These are phyloP conservation scores for Russula vinacea DNA, from an alignment of 768 basidiomycete species.

Conservation along the genomic window DNA sequence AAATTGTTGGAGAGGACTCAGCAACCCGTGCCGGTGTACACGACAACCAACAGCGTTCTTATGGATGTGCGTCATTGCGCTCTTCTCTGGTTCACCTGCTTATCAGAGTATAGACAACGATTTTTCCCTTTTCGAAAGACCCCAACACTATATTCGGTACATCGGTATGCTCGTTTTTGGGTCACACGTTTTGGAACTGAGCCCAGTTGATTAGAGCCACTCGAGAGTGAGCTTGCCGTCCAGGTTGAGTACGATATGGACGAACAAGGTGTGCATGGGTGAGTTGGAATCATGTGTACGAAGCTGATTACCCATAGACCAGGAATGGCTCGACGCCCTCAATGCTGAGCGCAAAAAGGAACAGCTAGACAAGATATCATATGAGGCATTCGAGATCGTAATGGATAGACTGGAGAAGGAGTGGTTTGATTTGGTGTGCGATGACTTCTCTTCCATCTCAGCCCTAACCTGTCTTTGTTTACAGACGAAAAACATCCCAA, in stretches of 20 bases:
- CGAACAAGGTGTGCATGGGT: conserved; percentile 70
- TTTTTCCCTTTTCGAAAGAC: conserved; percentile 66
- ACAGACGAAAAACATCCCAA: conserved; percentile 91
- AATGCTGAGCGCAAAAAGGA: conserved; percentile 81
- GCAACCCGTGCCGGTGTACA: conserved; percentile 61
- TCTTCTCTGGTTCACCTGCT: not conserved
- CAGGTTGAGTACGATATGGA: conserved; percentile 99
- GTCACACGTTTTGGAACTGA: not conserved
- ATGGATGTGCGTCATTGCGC: conserved; percentile 44
- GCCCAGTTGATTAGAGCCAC: conserved; percentile 58
- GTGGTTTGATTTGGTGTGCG: conserved; percentile 89
- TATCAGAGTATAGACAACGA: conserved; percentile 50
- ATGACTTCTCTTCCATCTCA: conserved; percentile 20
- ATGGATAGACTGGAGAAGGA: conserved; percentile 99
- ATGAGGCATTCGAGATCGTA: conserved; percentile 90
- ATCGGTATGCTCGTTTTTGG: conserved; percentile 56
- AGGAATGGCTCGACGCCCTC: conserved; percentile 87
- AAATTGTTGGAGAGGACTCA: conserved; percentile 10
- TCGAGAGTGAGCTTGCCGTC: conserved; percentile 85
- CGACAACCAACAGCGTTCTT: conserved; percentile 46
- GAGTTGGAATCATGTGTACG: not conserved
- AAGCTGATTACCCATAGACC: conserved; percentile 52
- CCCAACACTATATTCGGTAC: conserved; percentile 87
- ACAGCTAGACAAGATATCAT: conserved; percentile 64
- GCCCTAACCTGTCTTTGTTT: conserved; percentile 2